A percentile compares a stretch with the other conserved stretches of the same genome.
These are phyloP conservation scores for Wickerhamiella azymoides DNA, from an alignment of 805 yeast species.

Conservation along the genomic window DNA sequence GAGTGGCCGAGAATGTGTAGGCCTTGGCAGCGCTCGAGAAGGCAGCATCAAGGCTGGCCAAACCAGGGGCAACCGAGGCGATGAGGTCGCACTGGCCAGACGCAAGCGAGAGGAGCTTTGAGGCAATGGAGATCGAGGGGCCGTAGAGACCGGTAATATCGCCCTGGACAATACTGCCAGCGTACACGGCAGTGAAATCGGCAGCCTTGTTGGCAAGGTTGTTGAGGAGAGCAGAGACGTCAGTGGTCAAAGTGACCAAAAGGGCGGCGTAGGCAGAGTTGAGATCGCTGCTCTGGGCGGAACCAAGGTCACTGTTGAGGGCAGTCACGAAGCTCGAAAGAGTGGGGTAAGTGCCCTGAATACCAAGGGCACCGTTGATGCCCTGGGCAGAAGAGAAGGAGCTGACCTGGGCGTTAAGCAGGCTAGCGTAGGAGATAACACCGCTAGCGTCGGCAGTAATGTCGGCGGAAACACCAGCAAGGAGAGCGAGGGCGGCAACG, in stretches of 20 bases:
- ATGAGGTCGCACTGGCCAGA: constrained; percentile 6
- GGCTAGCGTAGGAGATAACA: constrained; percentile 13
- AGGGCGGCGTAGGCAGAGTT: constrained; percentile 7
- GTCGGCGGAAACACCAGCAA: constrained; percentile 12
- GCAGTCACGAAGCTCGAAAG: constrained; percentile 10
- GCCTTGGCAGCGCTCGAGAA: constrained; percentile 12
- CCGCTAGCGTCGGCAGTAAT: constrained; percentile 11
- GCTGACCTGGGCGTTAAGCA: constrained; percentile 10
- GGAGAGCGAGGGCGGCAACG: constrained; percentile 4
- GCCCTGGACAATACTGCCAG: constrained; percentile 12
- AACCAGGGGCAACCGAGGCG: not conserved
- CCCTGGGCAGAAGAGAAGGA: constrained; percentile 16
- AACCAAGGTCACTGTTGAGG: constrained; percentile 8
- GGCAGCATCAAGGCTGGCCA: constrained; percentile 2
- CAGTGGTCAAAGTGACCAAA: constrained; percentile 1
- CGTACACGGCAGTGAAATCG: constrained; percentile 16
- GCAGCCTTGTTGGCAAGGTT: constrained; percentile 16
- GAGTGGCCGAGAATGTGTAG: constrained; percentile 8
- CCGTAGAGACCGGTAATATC: constrained; percentile 12
- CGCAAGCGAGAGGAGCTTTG: constrained; percentile 8
- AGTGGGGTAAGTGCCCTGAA: constrained; percentile 17
- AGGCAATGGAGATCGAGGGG: constrained; percentile 11
- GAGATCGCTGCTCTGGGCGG: constrained; percentile 10
- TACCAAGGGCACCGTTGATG: constrained; percentile 20
- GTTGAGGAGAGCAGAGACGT: constrained; percentile 13